phyloP scores from a whole-genome alignment of 1,139 yeast genomes.

The Hyphopichia wangnamkhiaoensis region DNA sequence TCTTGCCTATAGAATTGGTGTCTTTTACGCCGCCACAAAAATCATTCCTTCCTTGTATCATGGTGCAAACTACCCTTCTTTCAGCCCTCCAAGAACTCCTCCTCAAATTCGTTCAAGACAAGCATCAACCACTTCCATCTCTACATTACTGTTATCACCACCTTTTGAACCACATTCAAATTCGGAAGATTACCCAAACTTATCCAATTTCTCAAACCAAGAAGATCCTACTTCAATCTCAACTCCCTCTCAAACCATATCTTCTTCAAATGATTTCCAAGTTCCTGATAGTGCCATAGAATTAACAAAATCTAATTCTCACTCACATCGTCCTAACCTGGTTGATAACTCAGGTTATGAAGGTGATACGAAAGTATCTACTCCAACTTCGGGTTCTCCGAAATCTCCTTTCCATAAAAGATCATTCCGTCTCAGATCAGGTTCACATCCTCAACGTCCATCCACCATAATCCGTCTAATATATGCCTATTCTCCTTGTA shows the following conservation, averaged over 20 bases:
- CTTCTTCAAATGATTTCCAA: slow-evolving; percentile 9
- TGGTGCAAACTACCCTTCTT: slow-evolving; percentile 34
- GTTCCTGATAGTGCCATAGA: slow-evolving; percentile 6
- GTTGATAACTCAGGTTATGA: slow-evolving; percentile 2
- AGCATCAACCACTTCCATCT: slow-evolving; percentile 15
- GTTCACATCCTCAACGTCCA: slow-evolving; percentile 25
- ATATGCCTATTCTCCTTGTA: slow-evolving; percentile 89
- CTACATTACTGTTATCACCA: slow-evolving; percentile 5
- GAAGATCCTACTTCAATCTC: slow-evolving; percentile 4
- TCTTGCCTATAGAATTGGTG: slow-evolving; percentile 80
- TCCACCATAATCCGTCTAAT: slow-evolving; percentile 58
- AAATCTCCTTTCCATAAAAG: neutral
- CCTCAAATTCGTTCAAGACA: slow-evolving; percentile 18
- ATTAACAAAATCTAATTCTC: slow-evolving; percentile 4
- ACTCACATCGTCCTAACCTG: slow-evolving; percentile 3
- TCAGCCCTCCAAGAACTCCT: slow-evolving; percentile 38
- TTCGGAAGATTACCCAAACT: neutral
- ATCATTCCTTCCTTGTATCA: slow-evolving; percentile 78
- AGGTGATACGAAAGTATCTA: slow-evolving; percentile 6
- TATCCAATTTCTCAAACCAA: neutral
- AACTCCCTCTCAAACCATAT: neutral
- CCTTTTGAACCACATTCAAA: neutral
- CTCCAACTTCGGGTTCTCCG: slow-evolving; percentile 5
- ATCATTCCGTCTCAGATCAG: slow-evolving; percentile 1
- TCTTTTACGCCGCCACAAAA: slow-evolving; percentile 90